Evolutionary conservation across 1,284 basidiomycete genomes (phyloP).

Genomic region (Naganishia sp.): DNA sequence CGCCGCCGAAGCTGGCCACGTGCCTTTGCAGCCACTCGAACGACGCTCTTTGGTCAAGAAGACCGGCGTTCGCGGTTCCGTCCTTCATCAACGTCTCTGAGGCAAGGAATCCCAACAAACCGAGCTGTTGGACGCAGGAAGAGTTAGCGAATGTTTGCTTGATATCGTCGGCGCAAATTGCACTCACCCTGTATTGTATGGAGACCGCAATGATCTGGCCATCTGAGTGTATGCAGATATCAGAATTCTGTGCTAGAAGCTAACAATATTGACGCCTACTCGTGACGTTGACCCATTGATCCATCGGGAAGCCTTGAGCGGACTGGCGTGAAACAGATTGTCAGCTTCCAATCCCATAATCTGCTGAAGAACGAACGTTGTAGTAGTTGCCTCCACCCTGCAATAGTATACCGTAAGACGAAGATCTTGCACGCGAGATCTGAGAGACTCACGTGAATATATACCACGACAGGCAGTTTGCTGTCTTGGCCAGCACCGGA

Average conservation of each 20-base stretch:
- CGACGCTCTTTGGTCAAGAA: slow-evolving; percentile 50
- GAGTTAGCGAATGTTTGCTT: not conserved
- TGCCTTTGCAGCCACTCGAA: slow-evolving; percentile 48
- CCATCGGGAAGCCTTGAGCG: slow-evolving; percentile 32
- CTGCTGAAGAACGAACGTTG: not conserved
- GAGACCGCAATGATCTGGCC: slow-evolving; percentile 33
- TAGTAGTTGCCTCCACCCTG: slow-evolving; percentile 30
- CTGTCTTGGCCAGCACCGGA: slow-evolving; percentile 9
- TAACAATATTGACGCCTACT: slow-evolving; percentile 12
- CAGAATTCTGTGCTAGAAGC: not conserved
- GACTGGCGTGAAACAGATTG: slow-evolving; percentile 12
- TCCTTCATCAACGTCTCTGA: slow-evolving; percentile 29
- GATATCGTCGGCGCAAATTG: not conserved
- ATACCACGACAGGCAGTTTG: slow-evolving; percentile 28
- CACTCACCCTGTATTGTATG: slow-evolving; percentile 36
- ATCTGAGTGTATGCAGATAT: slow-evolving; percentile 1
- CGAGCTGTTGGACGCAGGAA: not conserved
- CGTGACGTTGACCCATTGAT: slow-evolving; percentile 33
- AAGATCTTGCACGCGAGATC: not conserved
- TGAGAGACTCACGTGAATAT: slow-evolving; percentile 21
- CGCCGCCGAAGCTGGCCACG: slow-evolving; percentile 48
- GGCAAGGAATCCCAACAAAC: slow-evolving; percentile 28
- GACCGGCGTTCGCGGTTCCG: slow-evolving; percentile 45
- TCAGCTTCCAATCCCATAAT: not conserved
- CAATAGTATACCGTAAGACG: not conserved